Conservation (phyloP, 306 rosid species). For the Albizia julibrissin region DNA sequence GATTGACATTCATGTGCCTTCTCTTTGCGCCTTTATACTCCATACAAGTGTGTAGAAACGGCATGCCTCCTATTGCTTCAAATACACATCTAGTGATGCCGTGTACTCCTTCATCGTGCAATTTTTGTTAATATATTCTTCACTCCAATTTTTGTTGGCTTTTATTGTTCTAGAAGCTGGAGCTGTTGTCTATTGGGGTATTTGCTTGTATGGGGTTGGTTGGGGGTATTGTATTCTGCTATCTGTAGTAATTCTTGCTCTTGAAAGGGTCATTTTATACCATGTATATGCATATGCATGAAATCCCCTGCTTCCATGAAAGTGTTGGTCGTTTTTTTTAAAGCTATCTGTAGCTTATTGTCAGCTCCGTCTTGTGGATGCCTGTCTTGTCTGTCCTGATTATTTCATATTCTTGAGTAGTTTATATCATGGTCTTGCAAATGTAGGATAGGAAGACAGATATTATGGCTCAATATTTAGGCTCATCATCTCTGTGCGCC, state of each 20-base stretch:
- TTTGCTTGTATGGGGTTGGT: neutral
- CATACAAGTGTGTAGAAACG: neutral
- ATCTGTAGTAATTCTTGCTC: neutral
- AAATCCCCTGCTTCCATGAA: neutral
- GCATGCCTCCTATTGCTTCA: neutral
- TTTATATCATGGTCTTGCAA: neutral
- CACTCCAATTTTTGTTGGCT: neutral
- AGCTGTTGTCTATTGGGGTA: neutral
- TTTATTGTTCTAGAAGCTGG: neutral
- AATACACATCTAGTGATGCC: neutral
- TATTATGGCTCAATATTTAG: neutral
- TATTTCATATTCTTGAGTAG: neutral
- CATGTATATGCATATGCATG: neutral
- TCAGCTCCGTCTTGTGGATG: neutral
- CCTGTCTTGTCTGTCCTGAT: neutral
- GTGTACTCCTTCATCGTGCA: neutral
- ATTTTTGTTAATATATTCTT: neutral
- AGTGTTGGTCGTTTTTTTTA: neutral
- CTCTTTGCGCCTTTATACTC: neutral
- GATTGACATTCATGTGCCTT: neutral
- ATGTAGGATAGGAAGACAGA: neutral
- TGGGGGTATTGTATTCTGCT: neutral
- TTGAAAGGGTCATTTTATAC: neutral
- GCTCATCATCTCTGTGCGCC: neutral
- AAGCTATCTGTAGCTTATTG: neutral